Percentiles rank a stretch among this genome's conserved stretches.
Evolutionary conservation across 129 eudicot genomes (phyloP).

Genomic region (Apium graveolens): DNA sequence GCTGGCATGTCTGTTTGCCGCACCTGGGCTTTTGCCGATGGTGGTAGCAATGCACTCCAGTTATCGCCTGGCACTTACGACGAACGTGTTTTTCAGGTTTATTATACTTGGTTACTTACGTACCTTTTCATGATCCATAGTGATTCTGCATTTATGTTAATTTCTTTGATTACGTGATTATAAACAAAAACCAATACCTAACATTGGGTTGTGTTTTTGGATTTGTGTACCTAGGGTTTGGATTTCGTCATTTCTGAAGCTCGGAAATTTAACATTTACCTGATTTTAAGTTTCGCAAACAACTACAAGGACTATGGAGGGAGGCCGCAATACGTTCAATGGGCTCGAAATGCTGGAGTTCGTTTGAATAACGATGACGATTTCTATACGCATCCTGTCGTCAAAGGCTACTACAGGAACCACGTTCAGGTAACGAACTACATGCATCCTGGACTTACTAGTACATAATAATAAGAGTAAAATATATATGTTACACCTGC

Average conservation of each 20-base stretch:
- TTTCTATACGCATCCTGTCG: conserved; percentile 20
- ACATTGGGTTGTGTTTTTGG: not conserved
- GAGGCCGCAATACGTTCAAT: conserved; percentile 19
- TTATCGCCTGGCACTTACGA: conserved; percentile 68
- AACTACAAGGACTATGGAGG: conserved; percentile 29
- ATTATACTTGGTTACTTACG: not conserved
- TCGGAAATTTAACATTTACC: conserved; percentile 6
- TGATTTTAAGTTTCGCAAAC: conserved; percentile 23
- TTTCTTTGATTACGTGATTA: too few species aligned
- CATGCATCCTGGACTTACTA: too few species aligned
- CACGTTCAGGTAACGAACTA: conserved; percentile 9
- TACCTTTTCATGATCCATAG: not conserved
- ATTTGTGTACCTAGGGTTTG: conserved; percentile 5
- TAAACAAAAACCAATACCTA: not conserved
- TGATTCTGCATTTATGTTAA: too few species aligned
- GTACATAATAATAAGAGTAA: too few species aligned
- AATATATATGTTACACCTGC: too few species aligned
- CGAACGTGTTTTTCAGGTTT: conserved; percentile 76
- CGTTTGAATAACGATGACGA: conserved; percentile 13
- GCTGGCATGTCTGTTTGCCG: conserved; percentile 76
- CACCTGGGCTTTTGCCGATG: conserved; percentile 88
- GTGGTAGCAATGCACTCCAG: conserved; percentile 61
- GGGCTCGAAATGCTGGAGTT: conserved; percentile 27
- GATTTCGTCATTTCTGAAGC: conserved; percentile 32
- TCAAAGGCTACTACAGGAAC: conserved; percentile 19